These are phyloP conservation scores for Drosera capensis DNA, from an alignment of 148 eudicot species.

Conservation along the genomic window DNA sequence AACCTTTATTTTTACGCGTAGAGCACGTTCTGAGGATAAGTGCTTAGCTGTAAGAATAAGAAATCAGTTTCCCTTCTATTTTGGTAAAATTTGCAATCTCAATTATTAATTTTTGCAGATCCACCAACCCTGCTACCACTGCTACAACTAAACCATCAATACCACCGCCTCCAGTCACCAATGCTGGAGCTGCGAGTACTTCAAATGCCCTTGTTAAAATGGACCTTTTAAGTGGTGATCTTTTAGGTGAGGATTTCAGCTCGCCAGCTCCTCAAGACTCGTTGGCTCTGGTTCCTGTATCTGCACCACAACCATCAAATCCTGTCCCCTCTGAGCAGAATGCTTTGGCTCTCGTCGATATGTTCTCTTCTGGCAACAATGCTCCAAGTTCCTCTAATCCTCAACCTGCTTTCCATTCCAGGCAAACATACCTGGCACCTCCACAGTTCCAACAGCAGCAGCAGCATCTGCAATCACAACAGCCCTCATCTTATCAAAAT, in stretches of 20 bases:
- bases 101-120: conserved; percentile 21
- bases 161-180: conserved; percentile 31
- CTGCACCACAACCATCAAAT: conserved; percentile 43
- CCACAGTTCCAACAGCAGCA: conserved; percentile 41
- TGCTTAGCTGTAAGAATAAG: no score
- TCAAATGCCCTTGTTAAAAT: conserved; percentile 30
- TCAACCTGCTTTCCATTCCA: conserved; percentile 23
- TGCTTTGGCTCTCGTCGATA: conserved; percentile 78
- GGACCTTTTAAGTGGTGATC: conserved; percentile 66
- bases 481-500: conserved; percentile 30
- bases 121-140: conserved; percentile 36
- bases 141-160: conserved; percentile 14
- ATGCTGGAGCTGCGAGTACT: conserved; percentile 36
- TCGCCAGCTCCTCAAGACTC: conserved; percentile 36
- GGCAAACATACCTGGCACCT: conserved; percentile 26
- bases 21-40: no score
- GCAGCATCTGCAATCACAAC: conserved; percentile 40
- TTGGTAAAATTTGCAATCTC: not conserved
- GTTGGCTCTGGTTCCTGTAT: conserved; percentile 69
- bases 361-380: conserved; percentile 38
- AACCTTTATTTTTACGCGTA: no score
- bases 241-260: conserved; percentile 45
- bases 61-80: not conserved
- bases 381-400: conserved; percentile 13
- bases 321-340: conserved; percentile 56